Conservation (phyloP, 2,329 filamentous ascomycete species). For the Colletotrichum paranaense region DNA sequence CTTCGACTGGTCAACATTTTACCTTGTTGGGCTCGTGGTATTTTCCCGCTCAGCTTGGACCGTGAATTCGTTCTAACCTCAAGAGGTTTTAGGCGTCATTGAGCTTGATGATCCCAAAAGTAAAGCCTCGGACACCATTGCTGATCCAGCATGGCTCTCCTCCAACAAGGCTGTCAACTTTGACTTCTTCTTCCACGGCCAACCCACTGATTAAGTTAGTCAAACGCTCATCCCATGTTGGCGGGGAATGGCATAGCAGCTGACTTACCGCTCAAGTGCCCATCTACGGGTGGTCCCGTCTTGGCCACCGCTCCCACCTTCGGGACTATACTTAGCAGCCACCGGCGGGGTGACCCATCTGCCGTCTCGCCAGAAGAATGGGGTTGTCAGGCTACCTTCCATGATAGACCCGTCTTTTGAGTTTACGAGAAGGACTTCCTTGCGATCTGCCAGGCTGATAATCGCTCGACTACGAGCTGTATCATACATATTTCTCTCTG, state of each 20-base stretch:
- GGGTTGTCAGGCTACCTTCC: slow-evolving; percentile 86
- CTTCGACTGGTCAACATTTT: neutral
- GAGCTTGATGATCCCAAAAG: slow-evolving; percentile 57
- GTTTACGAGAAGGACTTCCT: slow-evolving; percentile 84
- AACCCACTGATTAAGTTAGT: slow-evolving; percentile 56
- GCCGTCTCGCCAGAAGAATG: slow-evolving; percentile 80
- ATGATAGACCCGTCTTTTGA: slow-evolving; percentile 72
- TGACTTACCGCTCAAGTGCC: slow-evolving; percentile 75
- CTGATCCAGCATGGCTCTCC: slow-evolving; percentile 90
- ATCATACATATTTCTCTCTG: slow-evolving; percentile 77
- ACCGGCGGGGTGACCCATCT: slow-evolving; percentile 85
- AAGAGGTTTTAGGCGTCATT: neutral
- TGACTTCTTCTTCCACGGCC: slow-evolving; percentile 73
- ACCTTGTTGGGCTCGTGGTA: neutral
- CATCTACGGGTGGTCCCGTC: slow-evolving; percentile 85
- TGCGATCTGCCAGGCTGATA: slow-evolving; percentile 61
- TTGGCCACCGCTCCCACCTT: slow-evolving; percentile 77
- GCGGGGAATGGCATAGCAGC: neutral
- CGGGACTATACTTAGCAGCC: slow-evolving; percentile 48
- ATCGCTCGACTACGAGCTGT: slow-evolving; percentile 71
- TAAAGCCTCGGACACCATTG: slow-evolving; percentile 87
- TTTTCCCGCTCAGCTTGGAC: neutral
- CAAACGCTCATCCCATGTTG: slow-evolving; percentile 27
- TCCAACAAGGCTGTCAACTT: slow-evolving; percentile 68
- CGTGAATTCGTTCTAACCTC: neutral